Conservation (phyloP, 169 alveolate genomes). For the Cyclospora cayetanensis region DNA sequence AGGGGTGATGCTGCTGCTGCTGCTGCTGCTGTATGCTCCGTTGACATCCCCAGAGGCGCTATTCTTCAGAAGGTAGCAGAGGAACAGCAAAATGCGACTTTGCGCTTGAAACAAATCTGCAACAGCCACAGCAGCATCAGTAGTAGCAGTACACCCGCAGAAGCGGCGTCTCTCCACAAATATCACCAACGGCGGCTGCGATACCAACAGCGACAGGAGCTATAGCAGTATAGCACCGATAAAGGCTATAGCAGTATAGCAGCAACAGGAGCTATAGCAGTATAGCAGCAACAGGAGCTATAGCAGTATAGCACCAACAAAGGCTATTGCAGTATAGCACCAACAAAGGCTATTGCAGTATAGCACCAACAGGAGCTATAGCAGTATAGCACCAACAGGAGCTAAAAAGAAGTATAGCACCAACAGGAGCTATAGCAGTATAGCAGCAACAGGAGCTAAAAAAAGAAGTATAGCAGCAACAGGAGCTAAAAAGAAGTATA, state of each 20-base stretch:
- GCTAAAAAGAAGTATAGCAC: not conserved
- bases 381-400: not conserved
- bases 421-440: too few species aligned
- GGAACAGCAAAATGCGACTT: constrained; percentile 57
- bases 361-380: too few species aligned
- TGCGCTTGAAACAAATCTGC: constrained; percentile 58
- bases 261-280: too few species aligned
- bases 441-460: constrained; percentile 11
- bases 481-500: not conserved
- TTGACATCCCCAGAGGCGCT: constrained; percentile 27
- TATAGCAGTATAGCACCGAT: too few species aligned
- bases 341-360: too few species aligned
- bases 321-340: not conserved
- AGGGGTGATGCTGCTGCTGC: constrained; percentile 33
- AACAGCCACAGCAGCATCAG: constrained; percentile 8
- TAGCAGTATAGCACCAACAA: not conserved
- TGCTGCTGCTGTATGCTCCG: not conserved
- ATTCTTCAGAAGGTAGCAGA: constrained; percentile 70
- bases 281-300: not conserved
- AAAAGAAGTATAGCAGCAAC: not conserved
- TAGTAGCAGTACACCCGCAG: too few species aligned
- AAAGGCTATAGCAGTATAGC: too few species aligned
- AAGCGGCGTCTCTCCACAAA: too few species aligned
- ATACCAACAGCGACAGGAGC: too few species aligned
- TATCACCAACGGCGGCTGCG: too few species aligned